phyloP scores from a whole-genome alignment of 2,329 filamentous ascomycete species.

The Cladophialophora exuberans region DNA sequence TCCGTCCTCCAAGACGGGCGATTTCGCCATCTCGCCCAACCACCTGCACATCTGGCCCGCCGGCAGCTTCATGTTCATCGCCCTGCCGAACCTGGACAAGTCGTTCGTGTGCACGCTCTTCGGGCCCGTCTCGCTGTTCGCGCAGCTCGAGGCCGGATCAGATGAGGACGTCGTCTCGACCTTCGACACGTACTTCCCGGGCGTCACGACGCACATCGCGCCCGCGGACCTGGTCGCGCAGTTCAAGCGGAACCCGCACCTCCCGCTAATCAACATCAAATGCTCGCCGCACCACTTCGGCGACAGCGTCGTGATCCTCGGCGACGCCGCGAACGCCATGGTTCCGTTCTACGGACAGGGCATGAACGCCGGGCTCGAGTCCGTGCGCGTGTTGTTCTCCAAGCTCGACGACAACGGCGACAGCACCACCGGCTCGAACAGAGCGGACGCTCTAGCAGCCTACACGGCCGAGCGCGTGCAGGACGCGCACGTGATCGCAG shows the following conservation, averaged over 20 bases:
- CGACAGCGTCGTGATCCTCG: constrained; percentile 78
- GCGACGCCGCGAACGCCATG: constrained; percentile 96
- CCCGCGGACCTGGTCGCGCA: constrained; percentile 70
- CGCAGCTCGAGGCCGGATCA: constrained; percentile 66
- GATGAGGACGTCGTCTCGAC: constrained; percentile 63
- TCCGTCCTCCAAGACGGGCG: constrained; percentile 47
- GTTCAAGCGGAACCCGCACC: constrained; percentile 81
- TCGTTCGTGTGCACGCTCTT: constrained; percentile 96
- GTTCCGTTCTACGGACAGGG: constrained; percentile 98
- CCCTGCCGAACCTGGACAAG: constrained; percentile 84
- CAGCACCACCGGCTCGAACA: constrained; percentile 51
- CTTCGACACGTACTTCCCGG: constrained; percentile 84
- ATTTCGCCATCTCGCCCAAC: constrained; percentile 83
- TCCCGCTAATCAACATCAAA: constrained; percentile 92
- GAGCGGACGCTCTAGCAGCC: constrained; percentile 61
- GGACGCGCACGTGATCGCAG: constrained; percentile 88
- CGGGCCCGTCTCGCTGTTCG: constrained; percentile 72
- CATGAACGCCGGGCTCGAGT: constrained; percentile 95
- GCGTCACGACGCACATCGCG: constrained; percentile 66
- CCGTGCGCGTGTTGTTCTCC: constrained; percentile 85
- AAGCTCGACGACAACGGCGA: no score
- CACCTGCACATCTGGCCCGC: constrained; percentile 98
- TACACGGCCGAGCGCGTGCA: constrained; percentile 75
- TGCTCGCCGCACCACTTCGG: constrained; percentile 84
- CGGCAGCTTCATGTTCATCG: constrained; percentile 96